Conservation (phyloP, 1,139 yeast species). For the Protomyces pachydermus region DNA sequence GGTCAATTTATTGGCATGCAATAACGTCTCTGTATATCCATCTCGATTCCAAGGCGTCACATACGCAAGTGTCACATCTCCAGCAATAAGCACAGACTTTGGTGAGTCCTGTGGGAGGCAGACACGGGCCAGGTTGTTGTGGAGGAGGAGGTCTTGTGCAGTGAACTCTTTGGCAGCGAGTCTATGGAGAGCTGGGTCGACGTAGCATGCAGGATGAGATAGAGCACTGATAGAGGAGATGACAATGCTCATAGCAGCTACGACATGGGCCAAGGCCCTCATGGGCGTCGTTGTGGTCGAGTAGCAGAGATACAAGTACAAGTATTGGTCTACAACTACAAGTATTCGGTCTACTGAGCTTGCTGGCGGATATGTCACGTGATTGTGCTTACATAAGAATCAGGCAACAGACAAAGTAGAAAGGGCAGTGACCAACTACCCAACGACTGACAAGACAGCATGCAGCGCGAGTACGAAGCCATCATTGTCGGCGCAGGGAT, state of each 20-base stretch:
- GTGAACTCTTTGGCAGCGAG: neutral
- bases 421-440: neutral
- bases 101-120: neutral
- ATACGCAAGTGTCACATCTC: neutral
- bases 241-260: too few relatives aligned
- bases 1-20: constrained; percentile 6
- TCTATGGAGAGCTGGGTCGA: neutral
- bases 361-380: neutral
- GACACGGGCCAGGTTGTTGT: neutral
- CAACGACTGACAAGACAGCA: neutral
- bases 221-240: neutral
- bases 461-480: constrained; percentile 47
- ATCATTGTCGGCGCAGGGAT: constrained; percentile 92
- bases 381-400: neutral
- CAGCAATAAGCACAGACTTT: neutral
- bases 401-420: neutral
- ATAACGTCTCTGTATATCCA: constrained; percentile 8
- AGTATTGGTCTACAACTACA: too few relatives aligned
- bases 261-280: neutral
- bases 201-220: neutral
- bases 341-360: too few relatives aligned
- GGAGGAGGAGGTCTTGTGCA: neutral
- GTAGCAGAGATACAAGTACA: neutral
- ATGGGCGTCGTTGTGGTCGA: too few relatives aligned
- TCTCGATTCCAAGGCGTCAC: constrained; percentile 23